Evolutionary conservation across 1,284 basidiomycete species (phyloP).

Genomic region (Malassezia nana): DNA sequence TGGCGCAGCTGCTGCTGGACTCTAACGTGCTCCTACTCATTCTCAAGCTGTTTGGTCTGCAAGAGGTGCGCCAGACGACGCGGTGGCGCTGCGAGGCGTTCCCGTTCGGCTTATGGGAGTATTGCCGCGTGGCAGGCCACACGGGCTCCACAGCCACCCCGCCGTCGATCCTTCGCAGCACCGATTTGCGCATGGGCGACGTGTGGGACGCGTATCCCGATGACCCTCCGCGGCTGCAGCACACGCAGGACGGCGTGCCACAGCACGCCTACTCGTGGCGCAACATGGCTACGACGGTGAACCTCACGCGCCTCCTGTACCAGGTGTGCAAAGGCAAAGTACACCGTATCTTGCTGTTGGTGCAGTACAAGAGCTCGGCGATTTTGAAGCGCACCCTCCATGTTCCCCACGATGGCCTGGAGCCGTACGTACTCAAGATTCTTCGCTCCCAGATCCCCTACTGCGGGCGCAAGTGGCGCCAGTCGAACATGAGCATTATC

Average conservation of each 20-base stretch:
- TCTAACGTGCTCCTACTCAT: slow-evolving; percentile 89
- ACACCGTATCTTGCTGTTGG: slow-evolving; percentile 87
- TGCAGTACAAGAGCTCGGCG: slow-evolving; percentile 92
- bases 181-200: slow-evolving; percentile 27
- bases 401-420: slow-evolving; percentile 85
- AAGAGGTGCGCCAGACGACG: slow-evolving; percentile 74
- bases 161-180: slow-evolving; percentile 16
- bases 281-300: slow-evolving; percentile 96
- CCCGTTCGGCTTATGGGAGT: slow-evolving; percentile 78
- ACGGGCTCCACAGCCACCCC: slow-evolving; percentile 27
- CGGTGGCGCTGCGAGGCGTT: slow-evolving; percentile 78
- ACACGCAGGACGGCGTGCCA: slow-evolving; percentile 6
- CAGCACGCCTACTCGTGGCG: slow-evolving; percentile 78
- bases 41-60: slow-evolving; percentile 93
- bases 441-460: slow-evolving; percentile 99
- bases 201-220: slow-evolving; percentile 16
- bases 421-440: slow-evolving; percentile 90
- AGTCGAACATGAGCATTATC: slow-evolving; percentile 99
- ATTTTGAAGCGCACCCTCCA: slow-evolving; percentile 78
- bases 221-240: slow-evolving; percentile 6
- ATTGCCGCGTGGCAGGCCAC: slow-evolving; percentile 62
- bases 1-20: slow-evolving; percentile 86
- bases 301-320: slow-evolving; percentile 95
- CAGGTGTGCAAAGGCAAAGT: slow-evolving; percentile 90
- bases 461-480: slow-evolving; percentile 94